Evolutionary conservation across 345 rosid genomes (phyloP), one percentile per base, ranked within the genome.

Genomic region (Gossypium thurberi): DNA sequence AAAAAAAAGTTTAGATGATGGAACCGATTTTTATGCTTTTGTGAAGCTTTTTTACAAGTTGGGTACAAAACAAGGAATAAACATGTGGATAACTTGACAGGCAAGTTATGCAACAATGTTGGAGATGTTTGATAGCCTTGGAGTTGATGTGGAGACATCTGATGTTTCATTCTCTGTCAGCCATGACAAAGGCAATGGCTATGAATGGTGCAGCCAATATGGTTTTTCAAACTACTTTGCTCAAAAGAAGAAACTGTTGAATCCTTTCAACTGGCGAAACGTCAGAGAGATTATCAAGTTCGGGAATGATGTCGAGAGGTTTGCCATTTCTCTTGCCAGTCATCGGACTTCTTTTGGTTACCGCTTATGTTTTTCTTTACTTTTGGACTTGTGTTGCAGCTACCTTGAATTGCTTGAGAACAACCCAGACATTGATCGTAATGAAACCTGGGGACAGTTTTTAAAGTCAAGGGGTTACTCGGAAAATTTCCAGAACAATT

Each of bases 101-200:
- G 97, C 90, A 26, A 90, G 91, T 1, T 91, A 90, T 83, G 94
- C 94, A 69, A 88, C 91, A 74, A 86, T 87, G 97, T 82, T 90
- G 94, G 94, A 91, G 46, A 81, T 89, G 72, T 91, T 89, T 25
- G 97, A 93, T 83, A 84, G 50, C 28, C 91, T 89, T 33, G 96
- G 94, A 66, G 86, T 93, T 56, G 96, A 90, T 2, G 87, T 89
- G 93, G 92, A 89, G 77, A n/a, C 78, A 23, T 88, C 91, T 8
- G 95, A 89, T 75, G 87, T 90, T 96, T 90, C 98, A 50, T 94
- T 94, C 63, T 81, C 98, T 0, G 92, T 88, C 10, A 94, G 98
- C 83, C 82, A 88, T 71, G 94, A 91, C 21, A 74, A 85, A 59
- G 96, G 97, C 23, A 75, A 59, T 53, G 97, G 94, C 56, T 90